These are phyloP conservation scores for Pleurotus eryngii DNA, from an alignment of 768 basidiomycete species.

Conservation along the genomic window DNA sequence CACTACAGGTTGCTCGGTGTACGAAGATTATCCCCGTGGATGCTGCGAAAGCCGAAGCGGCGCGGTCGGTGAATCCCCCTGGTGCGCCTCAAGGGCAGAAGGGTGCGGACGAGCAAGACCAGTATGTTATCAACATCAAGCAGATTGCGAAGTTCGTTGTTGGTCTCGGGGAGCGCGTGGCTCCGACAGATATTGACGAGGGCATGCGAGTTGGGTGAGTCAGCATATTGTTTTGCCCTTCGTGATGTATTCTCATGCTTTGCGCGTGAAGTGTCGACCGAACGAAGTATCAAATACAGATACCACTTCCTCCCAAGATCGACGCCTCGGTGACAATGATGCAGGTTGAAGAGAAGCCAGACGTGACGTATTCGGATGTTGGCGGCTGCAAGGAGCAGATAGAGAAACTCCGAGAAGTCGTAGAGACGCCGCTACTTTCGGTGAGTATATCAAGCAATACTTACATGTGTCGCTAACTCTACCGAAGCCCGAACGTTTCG, in stretches of 20 bases:
- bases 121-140: constrained; percentile 99
- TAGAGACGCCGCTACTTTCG: constrained; percentile 91
- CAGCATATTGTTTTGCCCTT: background rate
- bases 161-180: constrained; percentile 92
- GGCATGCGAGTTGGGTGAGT: constrained; percentile 99
- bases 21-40: constrained; percentile 95
- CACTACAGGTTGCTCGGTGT: constrained; percentile 95
- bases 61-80: constrained; percentile 72
- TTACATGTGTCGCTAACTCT: constrained; percentile 13
- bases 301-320: constrained; percentile 97
- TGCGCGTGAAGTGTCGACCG: constrained; percentile 72
- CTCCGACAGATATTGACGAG: constrained; percentile 98
- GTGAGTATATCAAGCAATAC: constrained; percentile 42
- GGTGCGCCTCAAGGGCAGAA: constrained; percentile 85
- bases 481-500: constrained; percentile 93
- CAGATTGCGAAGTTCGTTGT: constrained; percentile 99
- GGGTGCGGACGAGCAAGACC: constrained; percentile 98
- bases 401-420: constrained; percentile 97
- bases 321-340: constrained; percentile 99
- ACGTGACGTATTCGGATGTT: constrained; percentile 96
- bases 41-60: constrained; percentile 69
- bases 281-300: constrained; percentile 98
- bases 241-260: background rate
- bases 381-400: constrained; percentile 99
- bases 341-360: constrained; percentile 99